Conservation (phyloP, 768 basidiomycete genomes). For the Coprinellus micaceus region DNA sequence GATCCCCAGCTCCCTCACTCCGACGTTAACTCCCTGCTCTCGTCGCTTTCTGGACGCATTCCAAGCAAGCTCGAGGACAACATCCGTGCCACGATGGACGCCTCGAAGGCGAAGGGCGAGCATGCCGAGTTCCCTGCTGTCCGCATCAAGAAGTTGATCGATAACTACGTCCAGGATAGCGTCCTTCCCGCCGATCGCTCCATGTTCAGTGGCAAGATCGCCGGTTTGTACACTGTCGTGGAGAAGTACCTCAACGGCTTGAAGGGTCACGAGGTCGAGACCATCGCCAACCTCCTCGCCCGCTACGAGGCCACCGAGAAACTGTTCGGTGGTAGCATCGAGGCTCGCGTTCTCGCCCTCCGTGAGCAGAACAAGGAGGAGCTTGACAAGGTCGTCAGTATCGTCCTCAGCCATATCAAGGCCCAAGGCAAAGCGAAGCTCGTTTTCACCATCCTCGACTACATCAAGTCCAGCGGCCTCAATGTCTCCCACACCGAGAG, state of each 20-base stretch:
- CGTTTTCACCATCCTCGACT: constrained; percentile 80
- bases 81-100: constrained; percentile 75
- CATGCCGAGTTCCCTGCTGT: constrained; percentile 84
- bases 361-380: constrained; percentile 92
- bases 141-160: constrained; percentile 82
- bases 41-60: constrained; percentile 89
- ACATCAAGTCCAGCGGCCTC: constrained; percentile 78
- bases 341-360: constrained; percentile 84
- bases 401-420: constrained; percentile 95
- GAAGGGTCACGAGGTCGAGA: constrained; percentile 80
- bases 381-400: constrained; percentile 78
- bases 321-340: constrained; percentile 91
- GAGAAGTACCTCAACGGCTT: constrained; percentile 79
- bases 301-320: constrained; percentile 86
- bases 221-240: constrained; percentile 67
- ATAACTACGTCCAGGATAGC: constrained; percentile 78
- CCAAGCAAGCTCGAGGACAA: constrained; percentile 86
- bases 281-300: constrained; percentile 71
- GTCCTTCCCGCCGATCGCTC: constrained; percentile 76
- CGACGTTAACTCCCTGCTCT: constrained; percentile 78
- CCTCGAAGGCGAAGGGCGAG: constrained; percentile 68
- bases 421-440: constrained; percentile 90
- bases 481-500: constrained; percentile 75
- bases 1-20: constrained; percentile 87
- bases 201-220: constrained; percentile 73